Conservation (phyloP, 2,329 filamentous ascomycete species). For the Alternaria sp. region DNA sequence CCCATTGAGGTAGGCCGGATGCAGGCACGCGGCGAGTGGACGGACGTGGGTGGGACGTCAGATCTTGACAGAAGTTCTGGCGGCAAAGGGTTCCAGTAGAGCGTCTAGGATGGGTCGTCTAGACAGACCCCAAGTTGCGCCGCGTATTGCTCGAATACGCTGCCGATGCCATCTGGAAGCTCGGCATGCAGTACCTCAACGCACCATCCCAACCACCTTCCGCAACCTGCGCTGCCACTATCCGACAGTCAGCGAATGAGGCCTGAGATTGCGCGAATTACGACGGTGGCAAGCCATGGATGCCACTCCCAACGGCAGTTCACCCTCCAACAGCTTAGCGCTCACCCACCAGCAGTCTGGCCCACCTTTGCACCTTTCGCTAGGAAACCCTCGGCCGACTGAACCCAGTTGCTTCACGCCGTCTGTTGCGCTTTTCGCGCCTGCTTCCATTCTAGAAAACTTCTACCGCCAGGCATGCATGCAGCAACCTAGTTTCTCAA, state of each 20-base stretch:
- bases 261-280: constrained; percentile 24
- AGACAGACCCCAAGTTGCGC: background rate
- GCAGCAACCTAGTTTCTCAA: constrained; percentile 7
- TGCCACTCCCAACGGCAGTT: constrained; percentile 19
- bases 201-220: constrained; percentile 8
- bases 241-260: constrained; percentile 18
- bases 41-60: background rate
- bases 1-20: constrained; percentile 11
- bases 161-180: background rate
- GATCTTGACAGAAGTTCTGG: constrained; percentile 5
- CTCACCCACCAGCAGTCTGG: constrained; percentile 15
- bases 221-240: constrained; percentile 3
- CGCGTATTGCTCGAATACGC: constrained; percentile 4
- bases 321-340: constrained; percentile 13
- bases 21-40: constrained; percentile 9
- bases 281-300: constrained; percentile 20
- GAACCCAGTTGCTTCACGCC: constrained; percentile 11
- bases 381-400: constrained; percentile 21
- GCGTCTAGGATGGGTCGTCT: background rate
- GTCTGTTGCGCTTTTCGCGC: constrained; percentile 26
- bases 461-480: constrained; percentile 20
- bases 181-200: constrained; percentile 9
- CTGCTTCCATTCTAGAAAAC: constrained; percentile 31
- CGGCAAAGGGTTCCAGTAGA: background rate
- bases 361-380: constrained; percentile 9